Percentiles rank a stretch among this genome's conserved stretches.
phyloP scores from a whole-genome alignment of 2,329 filamentous ascomycete genomes.

The Cladosporium halotolerans region DNA sequence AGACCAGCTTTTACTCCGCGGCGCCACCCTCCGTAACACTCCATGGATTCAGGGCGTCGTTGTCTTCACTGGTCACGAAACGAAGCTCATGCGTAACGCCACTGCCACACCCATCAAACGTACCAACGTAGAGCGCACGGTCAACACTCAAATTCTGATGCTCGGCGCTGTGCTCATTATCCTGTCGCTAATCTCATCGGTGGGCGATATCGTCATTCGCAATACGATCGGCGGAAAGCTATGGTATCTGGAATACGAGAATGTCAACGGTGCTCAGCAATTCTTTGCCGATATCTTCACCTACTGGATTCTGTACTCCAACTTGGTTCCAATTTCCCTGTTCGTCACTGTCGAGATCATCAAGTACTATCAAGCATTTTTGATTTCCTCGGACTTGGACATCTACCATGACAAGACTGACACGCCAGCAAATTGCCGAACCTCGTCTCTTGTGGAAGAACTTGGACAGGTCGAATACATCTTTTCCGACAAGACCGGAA shows the following conservation, averaged over 20 bases:
- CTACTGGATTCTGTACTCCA: constrained; percentile 97
- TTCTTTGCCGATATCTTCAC: constrained; percentile 95
- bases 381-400: constrained; percentile 95
- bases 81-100: constrained; percentile 97
- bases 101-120: constrained; percentile 96
- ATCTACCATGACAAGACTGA: constrained; percentile 97
- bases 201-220: constrained; percentile 80
- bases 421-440: constrained; percentile 90
- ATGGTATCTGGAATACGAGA: constrained; percentile 63
- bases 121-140: constrained; percentile 87
- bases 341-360: constrained; percentile 97
- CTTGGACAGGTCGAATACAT: constrained; percentile 97
- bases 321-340: constrained; percentile 91
- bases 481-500: constrained; percentile 97
- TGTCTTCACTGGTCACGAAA: constrained; percentile 96
- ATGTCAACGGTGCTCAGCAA: constrained; percentile 63
- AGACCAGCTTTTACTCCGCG: constrained; percentile 86
- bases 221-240: constrained; percentile 57
- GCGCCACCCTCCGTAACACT: constrained; percentile 89
- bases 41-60: constrained; percentile 96
- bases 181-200: constrained; percentile 82
- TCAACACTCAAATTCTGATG: constrained; percentile 89
- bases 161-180: constrained; percentile 76
- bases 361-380: constrained; percentile 95
- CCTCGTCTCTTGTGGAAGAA: constrained; percentile 93